These are phyloP conservation scores for Yamadazyma sp. DNA, from an alignment of 1,139 yeast genomes.

Conservation along the genomic window DNA sequence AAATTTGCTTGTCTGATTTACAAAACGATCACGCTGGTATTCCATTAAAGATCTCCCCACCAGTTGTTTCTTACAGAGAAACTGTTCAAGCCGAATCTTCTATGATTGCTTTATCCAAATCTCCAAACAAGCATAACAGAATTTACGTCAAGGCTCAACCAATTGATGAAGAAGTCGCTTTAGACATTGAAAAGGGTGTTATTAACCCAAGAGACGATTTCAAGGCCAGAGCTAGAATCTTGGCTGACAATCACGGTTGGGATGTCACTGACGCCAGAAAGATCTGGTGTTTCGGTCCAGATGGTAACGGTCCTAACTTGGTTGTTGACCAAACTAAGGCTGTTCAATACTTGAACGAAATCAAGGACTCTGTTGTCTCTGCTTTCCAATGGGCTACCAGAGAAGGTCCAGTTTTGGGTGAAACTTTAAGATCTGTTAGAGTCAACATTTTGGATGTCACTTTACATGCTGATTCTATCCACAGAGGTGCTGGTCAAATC, in stretches of 20 bases:
- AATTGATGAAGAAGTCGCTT: conserved; percentile 86
- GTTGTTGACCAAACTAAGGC: conserved; percentile 99
- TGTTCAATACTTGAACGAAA: conserved; percentile 97
- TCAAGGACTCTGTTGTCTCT: conserved; percentile 99
- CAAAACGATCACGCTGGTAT: conserved; percentile 99
- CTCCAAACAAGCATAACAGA: conserved; percentile 99
- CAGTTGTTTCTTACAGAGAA: conserved; percentile 99
- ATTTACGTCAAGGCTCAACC: conserved; percentile 97
- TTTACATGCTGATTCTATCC: conserved; percentile 99
- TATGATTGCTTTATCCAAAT: conserved; percentile 95
- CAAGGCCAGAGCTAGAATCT: conserved; percentile 98
- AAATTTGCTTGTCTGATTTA: conserved; percentile 93
- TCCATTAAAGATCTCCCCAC: conserved; percentile 96
- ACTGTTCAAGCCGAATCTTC: conserved; percentile 92
- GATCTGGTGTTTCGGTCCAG: conserved; percentile 99
- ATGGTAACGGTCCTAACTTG: conserved; percentile 97
- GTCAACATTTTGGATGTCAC: conserved; percentile 98
- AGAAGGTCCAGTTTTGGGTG: conserved; percentile 99
- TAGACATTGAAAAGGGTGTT: conserved; percentile 91
- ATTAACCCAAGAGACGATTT: conserved; percentile 96
- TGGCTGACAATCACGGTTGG: conserved; percentile 99
- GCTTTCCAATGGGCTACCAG: conserved; percentile 99
- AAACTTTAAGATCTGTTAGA: conserved; percentile 93
- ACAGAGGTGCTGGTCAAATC: conserved; percentile 99
- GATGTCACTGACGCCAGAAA: conserved; percentile 99